These are phyloP conservation scores for Scenedesmus sp. DNA, from an alignment of 163 green algal species.

Conservation along the genomic window DNA sequence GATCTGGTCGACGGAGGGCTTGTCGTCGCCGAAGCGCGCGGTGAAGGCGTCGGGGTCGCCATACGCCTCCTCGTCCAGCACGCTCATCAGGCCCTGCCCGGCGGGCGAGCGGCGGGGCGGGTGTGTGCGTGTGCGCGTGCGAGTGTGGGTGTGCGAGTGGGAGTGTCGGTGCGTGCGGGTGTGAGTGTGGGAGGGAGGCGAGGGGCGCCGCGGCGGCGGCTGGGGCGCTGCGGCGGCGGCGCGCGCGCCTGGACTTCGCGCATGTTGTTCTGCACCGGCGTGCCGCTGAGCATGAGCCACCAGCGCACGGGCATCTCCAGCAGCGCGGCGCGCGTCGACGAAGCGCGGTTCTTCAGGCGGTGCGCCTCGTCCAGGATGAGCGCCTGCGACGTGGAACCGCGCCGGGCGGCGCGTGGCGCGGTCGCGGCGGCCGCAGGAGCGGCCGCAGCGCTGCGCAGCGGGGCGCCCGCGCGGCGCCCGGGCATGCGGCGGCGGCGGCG, in stretches of 20 bases:
- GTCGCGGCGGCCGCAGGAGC: no score
- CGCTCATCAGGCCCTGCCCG: constrained; percentile 39
- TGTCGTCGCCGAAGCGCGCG: constrained; percentile 70
- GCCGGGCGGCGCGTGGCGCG: no score
- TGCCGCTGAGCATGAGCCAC: constrained; percentile 94
- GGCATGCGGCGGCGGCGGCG: neutral
- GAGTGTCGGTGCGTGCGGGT: no score
- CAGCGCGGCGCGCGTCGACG: constrained; percentile 73
- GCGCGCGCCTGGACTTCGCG: constrained; percentile 57
- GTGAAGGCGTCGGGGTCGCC: constrained; percentile 76
- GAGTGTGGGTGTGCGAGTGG: no score
- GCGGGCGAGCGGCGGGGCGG: neutral
- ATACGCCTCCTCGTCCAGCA: constrained; percentile 63
- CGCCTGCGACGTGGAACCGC: constrained; percentile 93
- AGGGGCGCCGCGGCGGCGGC: no score
- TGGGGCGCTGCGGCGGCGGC: neutral
- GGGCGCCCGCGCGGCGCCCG: no score
- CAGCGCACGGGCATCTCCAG: constrained; percentile 66
- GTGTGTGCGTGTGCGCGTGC: neutral
- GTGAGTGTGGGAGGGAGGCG: no score
- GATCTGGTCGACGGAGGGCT: constrained; percentile 65
- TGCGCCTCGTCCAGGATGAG: constrained; percentile 88
- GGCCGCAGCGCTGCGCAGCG: no score
- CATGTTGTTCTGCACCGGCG: constrained; percentile 96
- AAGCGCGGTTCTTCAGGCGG: constrained; percentile 89